A percentile compares a stretch with the other conserved stretches of the same genome.
These are phyloP conservation scores for Stemphylium vesicarium DNA, from an alignment of 2,329 filamentous ascomycete species.

Conservation along the genomic window DNA sequence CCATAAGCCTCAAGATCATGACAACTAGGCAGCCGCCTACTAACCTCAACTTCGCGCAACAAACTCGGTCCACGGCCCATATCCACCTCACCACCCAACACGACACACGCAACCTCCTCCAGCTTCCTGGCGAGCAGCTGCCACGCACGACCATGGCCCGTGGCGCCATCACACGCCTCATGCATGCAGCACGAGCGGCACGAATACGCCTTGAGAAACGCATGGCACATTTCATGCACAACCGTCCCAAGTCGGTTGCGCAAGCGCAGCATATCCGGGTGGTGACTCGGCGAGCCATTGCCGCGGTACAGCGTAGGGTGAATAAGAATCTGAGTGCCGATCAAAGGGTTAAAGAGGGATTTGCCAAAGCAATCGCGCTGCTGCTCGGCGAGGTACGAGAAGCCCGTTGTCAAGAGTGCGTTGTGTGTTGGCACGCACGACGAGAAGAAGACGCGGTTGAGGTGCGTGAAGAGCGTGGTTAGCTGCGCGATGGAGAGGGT, in stretches of 20 bases:
- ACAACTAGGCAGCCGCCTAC: conserved; percentile 16
- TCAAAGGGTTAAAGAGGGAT: conserved; percentile 15
- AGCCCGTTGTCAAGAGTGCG: conserved; percentile 8
- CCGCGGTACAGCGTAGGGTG: conserved; percentile 20
- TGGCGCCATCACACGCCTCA: conserved; percentile 3
- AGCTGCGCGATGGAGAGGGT: conserved; percentile 15
- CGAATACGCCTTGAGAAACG: conserved; percentile 22
- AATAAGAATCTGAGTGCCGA: conserved; percentile 21
- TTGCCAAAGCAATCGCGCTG: conserved; percentile 18
- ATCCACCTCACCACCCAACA: conserved; percentile 20
- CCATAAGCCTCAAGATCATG: conserved; percentile 23
- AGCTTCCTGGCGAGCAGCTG: conserved; percentile 24
- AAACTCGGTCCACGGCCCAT: conserved; percentile 21
- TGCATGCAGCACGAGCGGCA: conserved; percentile 20
- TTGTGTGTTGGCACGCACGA: conserved; percentile 14
- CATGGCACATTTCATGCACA: conserved; percentile 26
- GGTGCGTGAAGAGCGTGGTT: conserved; percentile 10
- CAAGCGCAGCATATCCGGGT: neutral
- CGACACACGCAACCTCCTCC: conserved; percentile 20
- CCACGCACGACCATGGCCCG: conserved; percentile 28
- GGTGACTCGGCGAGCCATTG: conserved; percentile 1
- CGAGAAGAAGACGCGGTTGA: conserved; percentile 22
- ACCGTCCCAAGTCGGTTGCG: conserved; percentile 20
- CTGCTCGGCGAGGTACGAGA: conserved; percentile 11
- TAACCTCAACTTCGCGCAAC: conserved; percentile 15